Evolutionary conservation across 768 basidiomycete species (phyloP).

Genomic region (Coprinopsis cinerea): DNA sequence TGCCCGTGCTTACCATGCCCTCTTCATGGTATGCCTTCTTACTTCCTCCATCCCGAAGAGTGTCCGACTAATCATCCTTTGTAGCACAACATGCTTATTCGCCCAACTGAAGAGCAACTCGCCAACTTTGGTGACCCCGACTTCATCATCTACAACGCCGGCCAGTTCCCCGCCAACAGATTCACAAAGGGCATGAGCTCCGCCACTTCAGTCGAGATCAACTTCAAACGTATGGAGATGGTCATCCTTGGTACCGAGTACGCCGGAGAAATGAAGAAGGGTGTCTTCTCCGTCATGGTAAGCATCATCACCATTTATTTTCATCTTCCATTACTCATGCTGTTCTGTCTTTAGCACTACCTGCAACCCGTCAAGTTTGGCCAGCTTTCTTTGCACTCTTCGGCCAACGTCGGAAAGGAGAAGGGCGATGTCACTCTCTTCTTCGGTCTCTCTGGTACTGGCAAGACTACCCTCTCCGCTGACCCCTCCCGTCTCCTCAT

Average conservation of each 20-base stretch:
- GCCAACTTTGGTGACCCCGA: conserved; percentile 95
- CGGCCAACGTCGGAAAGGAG: conserved; percentile 90
- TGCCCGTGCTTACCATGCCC: conserved; percentile 95
- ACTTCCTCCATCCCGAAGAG: conserved; percentile 14
- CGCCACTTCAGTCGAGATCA: conserved; percentile 97
- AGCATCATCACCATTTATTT: conserved; percentile 12
- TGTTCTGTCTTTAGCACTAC: conserved; percentile 61
- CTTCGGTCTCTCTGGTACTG: conserved; percentile 97
- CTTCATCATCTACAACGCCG: conserved; percentile 99
- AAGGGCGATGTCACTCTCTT: conserved; percentile 93
- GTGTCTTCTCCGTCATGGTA: conserved; percentile 98
- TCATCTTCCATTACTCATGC: conserved; percentile 8
- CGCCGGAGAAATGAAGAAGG: conserved; percentile 99
- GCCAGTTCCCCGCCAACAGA: conserved; percentile 98
- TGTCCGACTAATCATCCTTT: conserved; percentile 11
- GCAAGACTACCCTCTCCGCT: conserved; percentile 97
- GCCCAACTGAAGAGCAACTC: conserved; percentile 92
- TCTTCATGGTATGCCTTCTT: conserved; percentile 81
- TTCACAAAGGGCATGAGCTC: conserved; percentile 99
- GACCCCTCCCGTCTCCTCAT: conserved; percentile 92
- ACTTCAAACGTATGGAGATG: conserved; percentile 99
- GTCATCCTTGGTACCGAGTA: conserved; percentile 98
- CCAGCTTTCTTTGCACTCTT: conserved; percentile 95
- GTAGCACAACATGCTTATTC: conserved; percentile 99
- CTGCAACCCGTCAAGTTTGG: conserved; percentile 98